A percentile compares a stretch with the other conserved stretches of the same genome.
These are phyloP conservation scores for Saturnispora serradocipensis DNA, from an alignment of 805 yeast genomes.

Conservation along the genomic window DNA sequence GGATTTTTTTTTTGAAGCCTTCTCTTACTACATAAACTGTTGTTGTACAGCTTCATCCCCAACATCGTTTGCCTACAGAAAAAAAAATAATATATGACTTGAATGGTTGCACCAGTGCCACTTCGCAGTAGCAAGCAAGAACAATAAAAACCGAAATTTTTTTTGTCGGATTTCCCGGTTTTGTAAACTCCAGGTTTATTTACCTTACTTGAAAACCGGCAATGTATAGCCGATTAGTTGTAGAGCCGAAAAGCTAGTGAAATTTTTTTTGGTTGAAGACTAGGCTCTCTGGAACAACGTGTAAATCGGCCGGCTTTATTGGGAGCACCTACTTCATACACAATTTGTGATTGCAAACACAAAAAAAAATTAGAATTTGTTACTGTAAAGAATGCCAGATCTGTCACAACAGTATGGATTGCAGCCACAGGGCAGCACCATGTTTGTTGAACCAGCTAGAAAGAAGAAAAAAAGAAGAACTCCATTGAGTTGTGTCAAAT, in stretches of 20 bases:
- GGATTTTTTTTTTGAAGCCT: too few relatives aligned
- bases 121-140: background rate
- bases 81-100: too few relatives aligned
- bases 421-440: background rate
- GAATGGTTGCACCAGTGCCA: background rate
- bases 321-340: background rate
- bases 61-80: too few relatives aligned
- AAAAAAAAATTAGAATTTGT: too few relatives aligned
- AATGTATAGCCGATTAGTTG: background rate
- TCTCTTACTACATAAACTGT: too few relatives aligned
- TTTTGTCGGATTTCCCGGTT: background rate
- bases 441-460: background rate
- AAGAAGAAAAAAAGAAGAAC: conserved; percentile 17
- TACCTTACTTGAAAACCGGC: background rate
- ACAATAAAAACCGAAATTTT: background rate
- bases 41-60: too few relatives aligned
- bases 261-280: too few relatives aligned
- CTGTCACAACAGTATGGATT: background rate
- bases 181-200: background rate
- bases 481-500: conserved; percentile 18
- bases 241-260: background rate
- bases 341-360: background rate
- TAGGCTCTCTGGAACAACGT: background rate
- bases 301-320: background rate
- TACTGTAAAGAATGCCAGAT: background rate